Percentiles rank a stretch among this genome's conserved stretches.
Evolutionary conservation across 208 protist species (phyloP).

Genomic region (Trypanosoma melophagium): DNA sequence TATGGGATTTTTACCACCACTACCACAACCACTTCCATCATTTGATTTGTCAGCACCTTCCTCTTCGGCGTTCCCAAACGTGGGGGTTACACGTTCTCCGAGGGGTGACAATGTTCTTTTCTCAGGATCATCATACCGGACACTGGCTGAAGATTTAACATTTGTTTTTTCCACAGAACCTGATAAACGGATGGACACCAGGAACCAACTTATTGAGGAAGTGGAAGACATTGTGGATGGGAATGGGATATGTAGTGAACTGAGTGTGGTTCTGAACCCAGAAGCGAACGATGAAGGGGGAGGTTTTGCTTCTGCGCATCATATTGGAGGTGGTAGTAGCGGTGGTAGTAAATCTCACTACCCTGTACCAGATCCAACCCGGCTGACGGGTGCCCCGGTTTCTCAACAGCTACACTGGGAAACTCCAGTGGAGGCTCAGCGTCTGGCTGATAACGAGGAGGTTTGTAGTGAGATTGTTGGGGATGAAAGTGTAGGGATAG

Average conservation of each 20-base stretch:
- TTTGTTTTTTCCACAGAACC: neutral
- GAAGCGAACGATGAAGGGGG: conserved; percentile 22
- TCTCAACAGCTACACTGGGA: neutral
- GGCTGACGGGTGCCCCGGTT: conserved; percentile 1
- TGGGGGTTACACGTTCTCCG: neutral
- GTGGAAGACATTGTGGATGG: too few relatives aligned
- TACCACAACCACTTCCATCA: neutral
- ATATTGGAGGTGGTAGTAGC: neutral
- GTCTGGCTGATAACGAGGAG: neutral
- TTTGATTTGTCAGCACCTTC: neutral
- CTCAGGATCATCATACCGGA: conserved; percentile 3
- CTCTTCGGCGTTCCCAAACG: neutral
- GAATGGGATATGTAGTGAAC: neutral
- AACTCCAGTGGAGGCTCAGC: neutral
- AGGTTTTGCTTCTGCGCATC: conserved; percentile 18
- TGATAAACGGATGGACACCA: too few relatives aligned
- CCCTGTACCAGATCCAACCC: conserved; percentile 6
- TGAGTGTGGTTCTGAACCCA: conserved; percentile 17
- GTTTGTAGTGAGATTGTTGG: neutral
- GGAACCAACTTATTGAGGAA: too few relatives aligned
- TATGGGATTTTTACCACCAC: neutral
- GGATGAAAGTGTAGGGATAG: neutral
- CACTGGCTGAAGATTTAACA: conserved; percentile 14
- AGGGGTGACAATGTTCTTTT: neutral
- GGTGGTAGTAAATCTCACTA: conserved; percentile 1